These are phyloP conservation scores for Filobasidium floriforme DNA, from an alignment of 768 basidiomycete genomes.

Conservation along the genomic window DNA sequence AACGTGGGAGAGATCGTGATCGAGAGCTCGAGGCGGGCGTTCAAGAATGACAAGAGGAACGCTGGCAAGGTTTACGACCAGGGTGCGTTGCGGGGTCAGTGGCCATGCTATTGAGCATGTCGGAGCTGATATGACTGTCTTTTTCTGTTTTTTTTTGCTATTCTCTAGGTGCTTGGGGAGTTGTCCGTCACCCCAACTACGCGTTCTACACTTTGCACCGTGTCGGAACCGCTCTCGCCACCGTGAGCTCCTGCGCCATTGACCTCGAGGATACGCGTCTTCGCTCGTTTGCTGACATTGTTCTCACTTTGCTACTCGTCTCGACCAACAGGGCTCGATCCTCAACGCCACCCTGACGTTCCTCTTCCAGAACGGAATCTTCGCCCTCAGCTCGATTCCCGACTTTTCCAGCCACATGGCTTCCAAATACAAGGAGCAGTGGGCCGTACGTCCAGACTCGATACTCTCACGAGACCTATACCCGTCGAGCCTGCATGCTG, in stretches of 20 bases:
- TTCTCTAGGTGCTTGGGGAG: conserved; percentile 13
- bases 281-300: too few relatives aligned
- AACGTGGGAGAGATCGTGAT: conserved; percentile 24
- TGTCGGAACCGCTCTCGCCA: conserved; percentile 26
- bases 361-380: conserved; percentile 21
- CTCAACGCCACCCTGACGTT: conserved; percentile 17
- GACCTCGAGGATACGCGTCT: too few relatives aligned
- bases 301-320: too few relatives aligned
- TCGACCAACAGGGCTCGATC: conserved; percentile 17
- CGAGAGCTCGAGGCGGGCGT: conserved; percentile 24
- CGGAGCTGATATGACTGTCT: neutral
- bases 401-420: conserved; percentile 20
- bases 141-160: neutral
- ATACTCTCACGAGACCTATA: neutral
- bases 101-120: neutral
- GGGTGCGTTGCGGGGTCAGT: conserved; percentile 3
- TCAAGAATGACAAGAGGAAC: conserved; percentile 29
- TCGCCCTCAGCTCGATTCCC: conserved; percentile 20
- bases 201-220: conserved; percentile 29
- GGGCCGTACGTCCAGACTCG: conserved; percentile 13
- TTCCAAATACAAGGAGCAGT: conserved; percentile 14
- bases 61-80: conserved; percentile 22
- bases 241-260: conserved; percentile 16
- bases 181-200: conserved; percentile 33
- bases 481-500: neutral